Percentiles rank a stretch among this genome's conserved stretches.
Evolutionary conservation across 768 basidiomycete genomes (phyloP).

Genomic region (Suillus cothurnatus): DNA sequence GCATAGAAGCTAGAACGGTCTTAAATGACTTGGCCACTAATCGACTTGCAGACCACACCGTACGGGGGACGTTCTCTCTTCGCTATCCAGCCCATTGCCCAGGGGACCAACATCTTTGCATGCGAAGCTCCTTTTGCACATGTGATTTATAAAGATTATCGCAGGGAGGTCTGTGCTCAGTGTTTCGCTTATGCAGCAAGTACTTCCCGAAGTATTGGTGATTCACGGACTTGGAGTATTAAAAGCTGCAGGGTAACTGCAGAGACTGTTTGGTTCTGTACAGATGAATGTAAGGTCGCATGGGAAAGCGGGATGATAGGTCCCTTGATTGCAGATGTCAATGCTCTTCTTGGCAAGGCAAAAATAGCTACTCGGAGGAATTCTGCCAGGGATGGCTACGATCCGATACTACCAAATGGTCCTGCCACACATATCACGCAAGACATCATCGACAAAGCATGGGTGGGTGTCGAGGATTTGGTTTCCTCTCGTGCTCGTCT

Average conservation of each 20-base stretch:
- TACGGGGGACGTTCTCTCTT: conserved; percentile 59
- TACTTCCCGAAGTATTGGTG: conserved; percentile 16
- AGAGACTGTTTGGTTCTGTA: conserved; percentile 61
- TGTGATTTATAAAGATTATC: conserved; percentile 62
- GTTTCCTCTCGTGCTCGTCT: conserved; percentile 24
- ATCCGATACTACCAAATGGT: conserved; percentile 14
- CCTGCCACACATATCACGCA: conserved; percentile 33
- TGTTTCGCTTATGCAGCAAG: conserved; percentile 61
- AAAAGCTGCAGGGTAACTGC: conserved; percentile 34
- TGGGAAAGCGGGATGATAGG: conserved; percentile 45
- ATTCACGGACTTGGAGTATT: conserved; percentile 46
- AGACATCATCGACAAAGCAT: conserved; percentile 45
- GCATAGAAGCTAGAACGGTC: not conserved
- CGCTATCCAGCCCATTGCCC: conserved; percentile 42
- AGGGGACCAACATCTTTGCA: conserved; percentile 45
- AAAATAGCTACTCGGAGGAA: conserved; percentile 31
- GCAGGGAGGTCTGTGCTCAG: conserved; percentile 65
- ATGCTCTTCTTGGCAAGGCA: conserved; percentile 39
- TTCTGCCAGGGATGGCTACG: conserved; percentile 13
- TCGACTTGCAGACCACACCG: conserved; percentile 36
- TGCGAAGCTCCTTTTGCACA: conserved; percentile 54
- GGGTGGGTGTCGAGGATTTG: conserved; percentile 44
- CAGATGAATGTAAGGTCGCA: conserved; percentile 43
- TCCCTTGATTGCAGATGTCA: conserved; percentile 33
- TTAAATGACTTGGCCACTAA: not conserved